Conservation (phyloP, 257 asterid species). For the Nicotiana attenuata region DNA sequence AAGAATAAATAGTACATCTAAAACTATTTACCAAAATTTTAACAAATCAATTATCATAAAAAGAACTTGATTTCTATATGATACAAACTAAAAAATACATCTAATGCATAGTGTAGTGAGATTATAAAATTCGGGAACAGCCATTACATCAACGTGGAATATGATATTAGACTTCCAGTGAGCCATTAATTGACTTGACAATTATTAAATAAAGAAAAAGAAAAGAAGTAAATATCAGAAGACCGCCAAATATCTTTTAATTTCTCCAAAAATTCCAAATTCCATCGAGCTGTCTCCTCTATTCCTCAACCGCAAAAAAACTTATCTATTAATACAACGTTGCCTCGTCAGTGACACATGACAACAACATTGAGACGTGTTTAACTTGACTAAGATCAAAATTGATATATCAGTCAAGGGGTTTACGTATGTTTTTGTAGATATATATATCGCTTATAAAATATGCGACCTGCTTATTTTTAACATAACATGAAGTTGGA, state of each 20-base stretch:
- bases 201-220: background rate
- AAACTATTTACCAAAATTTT: background rate
- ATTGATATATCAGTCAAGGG: too few relatives aligned
- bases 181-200: background rate
- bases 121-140: background rate
- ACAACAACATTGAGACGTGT: background rate
- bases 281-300: background rate
- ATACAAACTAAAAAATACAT: background rate
- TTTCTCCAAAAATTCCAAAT: background rate
- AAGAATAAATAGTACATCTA: background rate
- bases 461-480: too few relatives aligned
- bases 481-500: too few relatives aligned
- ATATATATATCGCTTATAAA: too few relatives aligned
- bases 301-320: background rate
- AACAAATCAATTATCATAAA: background rate
- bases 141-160: background rate
- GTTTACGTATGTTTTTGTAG: too few relatives aligned
- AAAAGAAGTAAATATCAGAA: background rate
- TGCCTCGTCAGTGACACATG: background rate
- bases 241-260: background rate
- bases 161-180: background rate
- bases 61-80: background rate
- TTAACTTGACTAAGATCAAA: too few relatives aligned
- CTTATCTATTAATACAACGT: background rate
- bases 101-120: background rate